Base-by-base conservation (phyloP, 805 yeast genomes). In the Candida multigemmis region DNA sequence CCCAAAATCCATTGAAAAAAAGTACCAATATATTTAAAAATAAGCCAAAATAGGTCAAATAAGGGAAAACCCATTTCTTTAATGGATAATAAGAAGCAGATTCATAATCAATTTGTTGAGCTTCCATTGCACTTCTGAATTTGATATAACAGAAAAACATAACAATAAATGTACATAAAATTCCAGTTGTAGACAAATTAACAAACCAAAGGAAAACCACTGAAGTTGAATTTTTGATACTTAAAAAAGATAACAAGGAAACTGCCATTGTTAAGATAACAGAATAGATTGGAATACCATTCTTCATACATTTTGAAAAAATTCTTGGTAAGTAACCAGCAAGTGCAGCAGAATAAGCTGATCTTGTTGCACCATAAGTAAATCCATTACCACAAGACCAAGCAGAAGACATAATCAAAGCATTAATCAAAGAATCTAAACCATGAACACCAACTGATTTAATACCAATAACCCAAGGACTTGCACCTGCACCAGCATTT, bases 1-100 rank as follows among this genome's bases (percentile, higher is more conserved):
- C 38, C 58, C 59, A 53, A 40, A 56, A 57, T 11, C 71, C 73
- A 30, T 56, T 56, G 45, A 54, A 56, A 18, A 57, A 35, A 21
- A 57, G 42, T 19, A 56, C 47, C 11, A 44, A 6, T 6, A 35
- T 19, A 34, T 40, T 46, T 23, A 55, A 26, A 19, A 41, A 35
- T 11, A 31, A 32, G 5, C 49, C 53, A 15, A 50, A 41, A 21
- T 49, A 46, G 4, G 52, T 35, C 40, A 44, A 36, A 25, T 33
- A 44, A 25, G 56, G 56, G 24, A 42, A 44, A 16, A 48, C 42
- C 25, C 44, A 42, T 22, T 25, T 23, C 16, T 49, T 43, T 5
- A 49, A 45, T 21, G 28, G 32, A 31, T 30, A 48, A 21, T 41
- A 41, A 1, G 35, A 17, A 27, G 33, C 37, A 14, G 28, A 34